phyloP scores from a whole-genome alignment of 257 asterid species.

The Prunella vulgaris region DNA sequence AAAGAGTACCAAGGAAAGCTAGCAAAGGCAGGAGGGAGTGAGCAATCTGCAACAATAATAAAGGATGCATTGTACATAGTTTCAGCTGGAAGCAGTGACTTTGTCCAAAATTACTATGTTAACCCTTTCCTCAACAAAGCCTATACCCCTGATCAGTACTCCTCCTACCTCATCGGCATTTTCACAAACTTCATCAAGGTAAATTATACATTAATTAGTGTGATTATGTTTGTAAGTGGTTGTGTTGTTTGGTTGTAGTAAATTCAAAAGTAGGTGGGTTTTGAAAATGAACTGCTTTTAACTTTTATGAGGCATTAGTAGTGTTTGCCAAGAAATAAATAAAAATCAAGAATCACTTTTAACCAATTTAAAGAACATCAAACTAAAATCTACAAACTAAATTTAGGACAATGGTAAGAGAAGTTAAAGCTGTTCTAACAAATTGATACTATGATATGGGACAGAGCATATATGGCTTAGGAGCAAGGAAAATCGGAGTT shows the following conservation, averaged over 20 bases:
- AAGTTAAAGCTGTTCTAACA: not conserved
- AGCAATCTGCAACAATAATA: conserved; percentile 45
- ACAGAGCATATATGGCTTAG: conserved; percentile 63
- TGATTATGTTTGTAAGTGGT: not conserved
- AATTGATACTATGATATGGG: not conserved
- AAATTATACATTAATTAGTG: not conserved
- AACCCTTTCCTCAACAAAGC: conserved; percentile 65
- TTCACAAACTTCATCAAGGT: conserved; percentile 65
- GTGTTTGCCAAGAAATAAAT: not conserved
- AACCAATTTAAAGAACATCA: not conserved
- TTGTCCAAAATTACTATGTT: conserved; percentile 76
- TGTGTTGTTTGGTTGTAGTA: not conserved
- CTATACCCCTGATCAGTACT: conserved; percentile 72
- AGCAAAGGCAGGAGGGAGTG: conserved; percentile 54
- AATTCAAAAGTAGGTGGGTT: not conserved
- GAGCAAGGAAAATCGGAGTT: conserved; percentile 90
- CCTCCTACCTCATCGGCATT: conserved; percentile 54
- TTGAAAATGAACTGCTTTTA: not conserved
- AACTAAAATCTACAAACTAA: too few species aligned
- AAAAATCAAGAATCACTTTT: not conserved
- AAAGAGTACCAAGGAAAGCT: conserved; percentile 79
- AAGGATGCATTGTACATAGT: conserved; percentile 59
- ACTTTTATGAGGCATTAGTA: too few species aligned
- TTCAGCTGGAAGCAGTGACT: conserved; percentile 80
- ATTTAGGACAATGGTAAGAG: not conserved